A percentile compares a stretch with the other conserved stretches of the same genome.
phyloP scores from a whole-genome alignment of 192 early-diverging fungal genomes.

The Podila epicladia region DNA sequence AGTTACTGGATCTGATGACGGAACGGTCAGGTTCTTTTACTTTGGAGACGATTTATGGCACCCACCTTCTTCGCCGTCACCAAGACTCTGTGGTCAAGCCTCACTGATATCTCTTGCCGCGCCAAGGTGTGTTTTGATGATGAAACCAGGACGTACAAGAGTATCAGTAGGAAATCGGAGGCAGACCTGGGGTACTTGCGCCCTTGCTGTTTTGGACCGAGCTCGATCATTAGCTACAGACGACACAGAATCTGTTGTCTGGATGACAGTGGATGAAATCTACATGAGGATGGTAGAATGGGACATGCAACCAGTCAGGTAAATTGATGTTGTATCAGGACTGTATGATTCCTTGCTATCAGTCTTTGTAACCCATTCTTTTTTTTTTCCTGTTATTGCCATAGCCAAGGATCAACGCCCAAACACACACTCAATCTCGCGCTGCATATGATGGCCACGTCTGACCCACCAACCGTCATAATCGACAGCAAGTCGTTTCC shows the following conservation, averaged over 20 bases:
- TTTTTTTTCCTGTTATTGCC: not conserved
- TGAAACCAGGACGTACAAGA: conserved; percentile 19
- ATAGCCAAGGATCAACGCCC: conserved; percentile 43
- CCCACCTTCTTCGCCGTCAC: conserved; percentile 28
- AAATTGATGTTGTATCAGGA: not conserved
- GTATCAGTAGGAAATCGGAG: conserved; percentile 42
- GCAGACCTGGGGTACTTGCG: conserved; percentile 40
- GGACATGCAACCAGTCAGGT: conserved; percentile 45
- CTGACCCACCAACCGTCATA: conserved; percentile 33
- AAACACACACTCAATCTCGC: conserved; percentile 49
- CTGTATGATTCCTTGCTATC: not conserved
- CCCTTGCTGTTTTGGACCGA: conserved; percentile 28
- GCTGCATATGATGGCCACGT: conserved; percentile 46
- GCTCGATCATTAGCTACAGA: not conserved
- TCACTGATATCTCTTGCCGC: conserved; percentile 26
- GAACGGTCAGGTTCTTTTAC: conserved; percentile 35
- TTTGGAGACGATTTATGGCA: conserved; percentile 41
- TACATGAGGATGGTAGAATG: conserved; percentile 44
- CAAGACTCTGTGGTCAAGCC: conserved; percentile 42
- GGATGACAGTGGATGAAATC: conserved; percentile 51
- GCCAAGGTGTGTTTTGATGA: conserved; percentile 45
- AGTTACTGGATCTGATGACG: conserved; percentile 37
- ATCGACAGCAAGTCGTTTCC: conserved; percentile 34
- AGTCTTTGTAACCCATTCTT: not conserved
- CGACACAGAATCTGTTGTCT: conserved; percentile 1